Percentiles rank a stretch among this genome's conserved stretches.
These are phyloP conservation scores for Lithocarpus polystachyus DNA, from an alignment of 306 rosid genomes.

Conservation along the genomic window DNA sequence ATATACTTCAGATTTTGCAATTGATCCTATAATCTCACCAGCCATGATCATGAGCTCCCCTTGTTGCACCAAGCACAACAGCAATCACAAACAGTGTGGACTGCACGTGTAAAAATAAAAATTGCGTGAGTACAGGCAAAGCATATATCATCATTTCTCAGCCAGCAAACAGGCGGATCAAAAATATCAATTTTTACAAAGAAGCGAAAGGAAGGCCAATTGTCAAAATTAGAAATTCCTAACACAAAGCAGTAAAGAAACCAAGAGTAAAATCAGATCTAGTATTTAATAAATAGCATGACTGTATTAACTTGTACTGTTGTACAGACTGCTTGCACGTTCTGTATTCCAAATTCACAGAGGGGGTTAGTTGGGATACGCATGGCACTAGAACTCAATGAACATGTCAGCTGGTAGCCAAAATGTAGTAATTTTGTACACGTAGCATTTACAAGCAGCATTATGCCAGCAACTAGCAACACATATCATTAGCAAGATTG, in stretches of 20 bases:
- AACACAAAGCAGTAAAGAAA: not conserved
- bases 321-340: no score
- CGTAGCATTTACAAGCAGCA: not conserved
- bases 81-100: slow-evolving; percentile 49
- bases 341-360: no score
- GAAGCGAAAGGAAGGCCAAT: not conserved
- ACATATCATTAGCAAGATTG: not conserved
- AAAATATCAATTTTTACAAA: not conserved
- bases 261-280: no score
- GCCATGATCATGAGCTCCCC: slow-evolving; percentile 30
- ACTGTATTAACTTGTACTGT: not conserved
- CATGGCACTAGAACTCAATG: not conserved
- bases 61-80: slow-evolving; percentile 45
- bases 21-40: slow-evolving; percentile 31
- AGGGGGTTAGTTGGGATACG: no score
- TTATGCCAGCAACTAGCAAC: not conserved
- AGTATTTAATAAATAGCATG: not conserved
- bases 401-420: not conserved
- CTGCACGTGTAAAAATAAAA: slow-evolving; percentile 38
- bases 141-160: not conserved
- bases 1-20: not conserved
- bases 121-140: not conserved
- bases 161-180: not conserved
- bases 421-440: not conserved
- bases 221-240: not conserved